These are phyloP conservation scores for Mariannaea sp. DNA, from an alignment of 2,329 filamentous ascomycete genomes.

Conservation along the genomic window DNA sequence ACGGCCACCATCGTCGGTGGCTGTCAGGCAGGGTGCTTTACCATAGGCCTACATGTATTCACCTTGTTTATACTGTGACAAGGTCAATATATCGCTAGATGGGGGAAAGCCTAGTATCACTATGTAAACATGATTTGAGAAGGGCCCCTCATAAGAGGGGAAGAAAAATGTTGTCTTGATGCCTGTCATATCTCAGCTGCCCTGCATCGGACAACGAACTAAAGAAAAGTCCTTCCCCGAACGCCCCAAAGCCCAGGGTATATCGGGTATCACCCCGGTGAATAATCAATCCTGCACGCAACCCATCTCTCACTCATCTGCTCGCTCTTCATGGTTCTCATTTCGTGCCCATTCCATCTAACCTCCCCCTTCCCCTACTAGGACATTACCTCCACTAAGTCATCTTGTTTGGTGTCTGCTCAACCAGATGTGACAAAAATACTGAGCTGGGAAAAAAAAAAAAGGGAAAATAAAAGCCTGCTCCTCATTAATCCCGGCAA, in stretches of 20 bases:
- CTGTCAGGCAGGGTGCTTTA: not conserved
- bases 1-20: not conserved
- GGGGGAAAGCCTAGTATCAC: not conserved
- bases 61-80: not conserved
- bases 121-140: not conserved
- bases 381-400: constrained; percentile 16
- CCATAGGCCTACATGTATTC: not conserved
- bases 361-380: not conserved
- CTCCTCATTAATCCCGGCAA: constrained; percentile 16
- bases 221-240: constrained; percentile 30
- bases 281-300: constrained; percentile 34
- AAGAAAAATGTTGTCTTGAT: constrained; percentile 21
- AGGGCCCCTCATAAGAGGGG: constrained; percentile 8
- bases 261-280: constrained; percentile 35
- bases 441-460: constrained; percentile 12
- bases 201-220: constrained; percentile 18
- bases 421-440: not conserved
- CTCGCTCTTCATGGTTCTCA: constrained; percentile 1
- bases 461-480: constrained; percentile 5
- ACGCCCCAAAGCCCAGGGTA: constrained; percentile 37
- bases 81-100: not conserved
- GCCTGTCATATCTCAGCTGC: constrained; percentile 9
- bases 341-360: too few species aligned
- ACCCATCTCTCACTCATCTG: constrained; percentile 11
- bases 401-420: not conserved